Evolutionary conservation across 768 basidiomycete species (phyloP), one percentile per base, ranked within the genome.

Genomic region (Russula olivacea): DNA sequence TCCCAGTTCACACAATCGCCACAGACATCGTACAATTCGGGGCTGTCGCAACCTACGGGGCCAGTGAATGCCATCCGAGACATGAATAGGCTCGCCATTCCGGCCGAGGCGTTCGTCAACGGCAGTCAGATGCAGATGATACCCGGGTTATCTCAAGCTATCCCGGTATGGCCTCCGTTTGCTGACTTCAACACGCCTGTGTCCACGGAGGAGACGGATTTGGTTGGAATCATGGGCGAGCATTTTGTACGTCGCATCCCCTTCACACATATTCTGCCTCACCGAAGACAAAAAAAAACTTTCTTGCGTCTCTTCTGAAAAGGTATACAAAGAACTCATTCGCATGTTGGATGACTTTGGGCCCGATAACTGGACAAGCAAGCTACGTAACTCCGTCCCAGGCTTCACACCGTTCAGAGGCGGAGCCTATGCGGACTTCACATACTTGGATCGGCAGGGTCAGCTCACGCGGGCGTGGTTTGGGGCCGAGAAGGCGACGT

Each of bases 311-410:
- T 2, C 23, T 10, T 9, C 11, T 9, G 7, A 47, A 55, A 43
- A 70, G 69, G 69, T 66, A 12, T 69, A 61, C 47, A 56, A 61
- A n/a, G 5, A 53, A 19, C 64, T 70, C 19, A 11, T 52, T 9
- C 49, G 48, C 15, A 41, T 17, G 17, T 52, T 71, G 40, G 66
- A 64, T 15, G 47, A 64, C 30, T 72, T 73, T 54, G 61, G 63
- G 2, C 50, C 55, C 1, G 65, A 68, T 5, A 69, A 73, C 51
- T 73, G 72, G 72, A 73, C 72, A 40, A 70, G 69, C 49, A 66
- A 68, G 36, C 58, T 73, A 12, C 68, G 72, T 6, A 55, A 61
- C 15, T 17, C 21, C 1, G 34, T 68, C 7, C 59, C 60, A 1
- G 71, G 64, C 14, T 65, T 71, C 38, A 14, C 58, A 23, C 68